These are phyloP conservation scores for Picochlorum sp. DNA, from an alignment of 139 green algal species.

Conservation along the genomic window DNA sequence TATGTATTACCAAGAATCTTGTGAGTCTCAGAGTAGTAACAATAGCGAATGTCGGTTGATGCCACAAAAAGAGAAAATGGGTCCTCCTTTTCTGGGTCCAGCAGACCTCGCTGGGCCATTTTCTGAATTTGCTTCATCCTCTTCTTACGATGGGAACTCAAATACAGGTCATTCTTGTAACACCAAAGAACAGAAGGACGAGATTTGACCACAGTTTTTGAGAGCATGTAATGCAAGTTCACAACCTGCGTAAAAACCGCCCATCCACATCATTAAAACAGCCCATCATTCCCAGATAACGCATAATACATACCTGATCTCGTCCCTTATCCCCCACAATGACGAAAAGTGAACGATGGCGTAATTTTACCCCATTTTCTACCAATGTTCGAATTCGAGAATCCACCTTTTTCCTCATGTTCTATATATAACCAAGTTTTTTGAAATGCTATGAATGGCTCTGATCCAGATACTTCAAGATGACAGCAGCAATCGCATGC, in stretches of 20 bases:
- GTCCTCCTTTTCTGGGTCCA: conserved; percentile 95
- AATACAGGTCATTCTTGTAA: conserved; percentile 98
- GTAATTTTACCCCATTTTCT: conserved; percentile 89
- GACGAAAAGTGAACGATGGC: conserved; percentile 86
- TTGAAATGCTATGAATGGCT: not conserved
- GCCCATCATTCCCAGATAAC: not conserved
- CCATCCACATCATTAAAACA: not conserved
- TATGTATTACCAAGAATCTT: conserved; percentile 97
- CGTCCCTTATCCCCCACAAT: conserved; percentile 93
- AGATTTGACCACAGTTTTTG: conserved; percentile 87
- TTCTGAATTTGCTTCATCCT: conserved; percentile 94
- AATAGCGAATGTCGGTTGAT: conserved; percentile 94
- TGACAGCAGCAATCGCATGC: not conserved
- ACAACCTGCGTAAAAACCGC: conserved; percentile 58
- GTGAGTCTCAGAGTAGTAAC: conserved; percentile 95
- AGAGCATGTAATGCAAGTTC: conserved; percentile 98
- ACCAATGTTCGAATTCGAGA: conserved; percentile 88
- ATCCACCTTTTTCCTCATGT: conserved; percentile 99
- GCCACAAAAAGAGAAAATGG: conserved; percentile 93
- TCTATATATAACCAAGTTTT: not conserved
- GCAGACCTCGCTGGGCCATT: conserved; percentile 80
- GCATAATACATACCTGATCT: conserved; percentile 53
- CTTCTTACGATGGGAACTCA: conserved; percentile 85
- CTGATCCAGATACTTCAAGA: not conserved
- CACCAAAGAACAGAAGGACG: conserved; percentile 95